Conservation (phyloP, 2,329 filamentous ascomycete species). For the Aspergillus sp. region DNA sequence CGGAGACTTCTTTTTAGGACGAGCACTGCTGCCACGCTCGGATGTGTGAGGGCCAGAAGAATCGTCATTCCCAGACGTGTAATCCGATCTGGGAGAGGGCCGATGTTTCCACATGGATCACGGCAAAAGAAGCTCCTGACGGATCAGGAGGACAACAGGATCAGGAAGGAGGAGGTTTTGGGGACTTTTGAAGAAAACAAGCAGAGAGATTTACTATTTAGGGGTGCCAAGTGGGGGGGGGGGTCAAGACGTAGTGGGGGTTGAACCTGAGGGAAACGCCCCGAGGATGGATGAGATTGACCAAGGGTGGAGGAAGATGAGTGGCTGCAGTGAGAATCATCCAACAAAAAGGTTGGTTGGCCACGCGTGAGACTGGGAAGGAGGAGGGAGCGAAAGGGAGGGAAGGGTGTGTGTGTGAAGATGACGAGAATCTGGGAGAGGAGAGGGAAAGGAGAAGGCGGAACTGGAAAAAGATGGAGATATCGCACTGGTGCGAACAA, state of each 20-base stretch:
- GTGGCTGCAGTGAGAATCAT: neutral
- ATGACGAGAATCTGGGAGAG: slow-evolving; percentile 5
- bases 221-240: slow-evolving; percentile 18
- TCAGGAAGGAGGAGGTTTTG: slow-evolving; percentile 5
- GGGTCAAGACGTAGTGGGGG: slow-evolving; percentile 13
- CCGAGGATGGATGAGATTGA: slow-evolving; percentile 3
- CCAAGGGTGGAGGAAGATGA: neutral
- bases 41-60: slow-evolving; percentile 35
- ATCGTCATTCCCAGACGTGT: slow-evolving; percentile 38
- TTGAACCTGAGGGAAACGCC: slow-evolving; percentile 6
- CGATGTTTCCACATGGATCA: slow-evolving; percentile 46
- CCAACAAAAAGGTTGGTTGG: neutral
- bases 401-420: neutral
- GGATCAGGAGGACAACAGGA: slow-evolving; percentile 23
- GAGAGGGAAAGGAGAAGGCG: slow-evolving; percentile 10
- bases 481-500: slow-evolving; percentile 21
- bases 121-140: slow-evolving; percentile 18
- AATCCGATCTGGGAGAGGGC: slow-evolving; percentile 43
- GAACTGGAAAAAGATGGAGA: slow-evolving; percentile 17
- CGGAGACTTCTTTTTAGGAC: slow-evolving; percentile 39
- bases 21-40: slow-evolving; percentile 40
- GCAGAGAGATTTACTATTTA: slow-evolving; percentile 16
- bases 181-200: neutral
- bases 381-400: neutral
- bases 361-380: neutral